These are phyloP conservation scores for Groenewaldozyma sp. DNA, from an alignment of 1,139 yeast species.

Conservation along the genomic window DNA sequence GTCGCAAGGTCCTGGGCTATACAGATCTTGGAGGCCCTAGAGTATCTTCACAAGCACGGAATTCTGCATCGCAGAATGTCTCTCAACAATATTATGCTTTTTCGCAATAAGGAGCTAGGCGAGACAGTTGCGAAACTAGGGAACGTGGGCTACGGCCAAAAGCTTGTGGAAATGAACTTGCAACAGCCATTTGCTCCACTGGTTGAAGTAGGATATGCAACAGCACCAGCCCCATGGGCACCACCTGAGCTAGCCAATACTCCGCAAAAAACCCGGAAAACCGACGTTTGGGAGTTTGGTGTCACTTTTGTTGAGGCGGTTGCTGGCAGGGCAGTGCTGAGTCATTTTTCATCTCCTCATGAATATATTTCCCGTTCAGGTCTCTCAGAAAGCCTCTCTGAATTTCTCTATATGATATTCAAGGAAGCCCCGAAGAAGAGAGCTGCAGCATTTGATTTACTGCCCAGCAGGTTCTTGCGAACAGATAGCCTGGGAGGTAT, in stretches of 20 bases:
- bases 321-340: slow-evolving; percentile 49
- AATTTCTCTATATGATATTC: slow-evolving; percentile 58
- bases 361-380: slow-evolving; percentile 44
- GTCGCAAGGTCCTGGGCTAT: slow-evolving; percentile 84
- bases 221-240: no score
- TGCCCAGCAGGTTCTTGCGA: slow-evolving; percentile 74
- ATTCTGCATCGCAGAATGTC: slow-evolving; percentile 62
- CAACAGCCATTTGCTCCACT: slow-evolving; percentile 24
- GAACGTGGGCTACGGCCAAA: slow-evolving; percentile 63
- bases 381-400: slow-evolving; percentile 48
- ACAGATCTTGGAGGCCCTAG: slow-evolving; percentile 77
- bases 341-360: slow-evolving; percentile 49
- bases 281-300: slow-evolving; percentile 92
- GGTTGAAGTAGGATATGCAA: no score
- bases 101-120: slow-evolving; percentile 42
- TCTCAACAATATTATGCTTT: slow-evolving; percentile 49
- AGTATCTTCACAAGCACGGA: slow-evolving; percentile 73
- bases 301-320: slow-evolving; percentile 66
- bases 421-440: slow-evolving; percentile 60
- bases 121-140: slow-evolving; percentile 53
- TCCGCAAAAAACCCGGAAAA: slow-evolving; percentile 51
- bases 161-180: slow-evolving; percentile 48
- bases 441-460: slow-evolving; percentile 71
- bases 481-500: slow-evolving; percentile 35
- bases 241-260: slow-evolving; percentile 60